These are phyloP conservation scores for Pythium inflatum DNA, from an alignment of 352 stramenopile species.

Conservation along the genomic window DNA sequence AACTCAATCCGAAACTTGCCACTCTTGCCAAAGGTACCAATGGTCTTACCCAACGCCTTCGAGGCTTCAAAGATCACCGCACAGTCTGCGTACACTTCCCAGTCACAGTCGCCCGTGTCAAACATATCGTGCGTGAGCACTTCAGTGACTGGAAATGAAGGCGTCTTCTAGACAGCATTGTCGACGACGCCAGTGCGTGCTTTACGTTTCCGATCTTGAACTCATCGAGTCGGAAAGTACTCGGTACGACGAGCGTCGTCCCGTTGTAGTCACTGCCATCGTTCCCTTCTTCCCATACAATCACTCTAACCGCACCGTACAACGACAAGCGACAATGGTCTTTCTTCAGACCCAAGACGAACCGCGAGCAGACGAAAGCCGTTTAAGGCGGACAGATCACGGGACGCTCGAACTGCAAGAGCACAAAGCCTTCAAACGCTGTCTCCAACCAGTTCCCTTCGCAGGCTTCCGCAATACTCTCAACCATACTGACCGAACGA, in stretches of 20 bases:
- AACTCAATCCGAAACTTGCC: constrained; percentile 74
- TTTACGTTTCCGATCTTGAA: constrained; percentile 73
- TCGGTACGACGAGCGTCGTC: not conserved
- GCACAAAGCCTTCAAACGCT: constrained; percentile 39
- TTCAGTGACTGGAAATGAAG: not conserved
- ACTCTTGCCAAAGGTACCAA: constrained; percentile 80
- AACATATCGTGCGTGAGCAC: constrained; percentile 81
- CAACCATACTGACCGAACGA: constrained; percentile 47
- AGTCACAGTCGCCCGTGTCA: constrained; percentile 73
- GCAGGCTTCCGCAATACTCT: constrained; percentile 16
- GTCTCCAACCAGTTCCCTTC: not conserved
- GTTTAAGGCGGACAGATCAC: constrained; percentile 58
- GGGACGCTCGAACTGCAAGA: constrained; percentile 73
- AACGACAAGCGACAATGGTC: constrained; percentile 76
- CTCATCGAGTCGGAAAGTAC: constrained; percentile 28
- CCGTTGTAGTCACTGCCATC: constrained; percentile 6
- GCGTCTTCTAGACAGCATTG: constrained; percentile 39
- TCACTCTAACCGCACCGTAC: constrained; percentile 51
- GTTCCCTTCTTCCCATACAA: constrained; percentile 39
- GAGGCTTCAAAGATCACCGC: constrained; percentile 55
- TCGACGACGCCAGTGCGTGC: constrained; percentile 64
- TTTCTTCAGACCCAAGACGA: constrained; percentile 70
- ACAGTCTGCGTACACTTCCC: constrained; percentile 57
- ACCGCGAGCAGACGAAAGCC: constrained; percentile 73
- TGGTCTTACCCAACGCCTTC: constrained; percentile 48